A percentile compares a stretch with the other conserved stretches of the same genome.
These are phyloP conservation scores for Cephalotrichum gorgonifer DNA, from an alignment of 2,329 filamentous ascomycete species.

Conservation along the genomic window DNA sequence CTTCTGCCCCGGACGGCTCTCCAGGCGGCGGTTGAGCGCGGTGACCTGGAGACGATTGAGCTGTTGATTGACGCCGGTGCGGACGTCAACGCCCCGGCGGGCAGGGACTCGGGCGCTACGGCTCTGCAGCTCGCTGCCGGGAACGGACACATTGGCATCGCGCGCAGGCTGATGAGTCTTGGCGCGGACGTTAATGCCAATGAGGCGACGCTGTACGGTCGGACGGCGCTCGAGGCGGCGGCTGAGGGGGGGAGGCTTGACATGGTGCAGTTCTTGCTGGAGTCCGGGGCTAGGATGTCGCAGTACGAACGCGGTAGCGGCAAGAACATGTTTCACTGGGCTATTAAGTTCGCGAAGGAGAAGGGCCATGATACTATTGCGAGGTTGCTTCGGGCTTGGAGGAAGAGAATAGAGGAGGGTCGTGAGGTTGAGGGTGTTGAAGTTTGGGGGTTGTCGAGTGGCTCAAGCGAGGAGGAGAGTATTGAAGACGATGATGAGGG, in stretches of 20 bases:
- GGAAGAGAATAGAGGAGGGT: no score
- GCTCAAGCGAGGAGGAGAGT: no score
- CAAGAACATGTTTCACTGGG: not conserved
- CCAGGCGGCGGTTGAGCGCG: slow-evolving; percentile 25
- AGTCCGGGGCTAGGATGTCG: not conserved
- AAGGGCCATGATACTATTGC: not conserved
- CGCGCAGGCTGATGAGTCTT: not conserved
- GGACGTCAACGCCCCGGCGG: slow-evolving; percentile 21
- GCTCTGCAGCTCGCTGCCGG: slow-evolving; percentile 25
- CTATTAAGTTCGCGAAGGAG: not conserved
- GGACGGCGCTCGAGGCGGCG: not conserved
- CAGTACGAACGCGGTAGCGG: not conserved
- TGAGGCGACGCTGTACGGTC: not conserved
- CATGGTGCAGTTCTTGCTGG: slow-evolving; percentile 1
- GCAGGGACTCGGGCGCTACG: slow-evolving; percentile 21
- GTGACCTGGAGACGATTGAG: slow-evolving; percentile 22
- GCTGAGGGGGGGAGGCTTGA: slow-evolving; percentile 1
- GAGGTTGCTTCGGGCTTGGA: not conserved
- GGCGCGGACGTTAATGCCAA: not conserved
- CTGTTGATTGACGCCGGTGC: slow-evolving; percentile 25
- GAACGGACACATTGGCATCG: slow-evolving; percentile 15
- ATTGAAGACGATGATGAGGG: no score
- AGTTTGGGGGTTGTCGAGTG: no score
- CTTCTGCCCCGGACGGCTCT: slow-evolving; percentile 21
- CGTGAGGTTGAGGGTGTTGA: no score